These are phyloP conservation scores for Termitomyces sp. DNA, from an alignment of 768 basidiomycete genomes.

Conservation along the genomic window DNA sequence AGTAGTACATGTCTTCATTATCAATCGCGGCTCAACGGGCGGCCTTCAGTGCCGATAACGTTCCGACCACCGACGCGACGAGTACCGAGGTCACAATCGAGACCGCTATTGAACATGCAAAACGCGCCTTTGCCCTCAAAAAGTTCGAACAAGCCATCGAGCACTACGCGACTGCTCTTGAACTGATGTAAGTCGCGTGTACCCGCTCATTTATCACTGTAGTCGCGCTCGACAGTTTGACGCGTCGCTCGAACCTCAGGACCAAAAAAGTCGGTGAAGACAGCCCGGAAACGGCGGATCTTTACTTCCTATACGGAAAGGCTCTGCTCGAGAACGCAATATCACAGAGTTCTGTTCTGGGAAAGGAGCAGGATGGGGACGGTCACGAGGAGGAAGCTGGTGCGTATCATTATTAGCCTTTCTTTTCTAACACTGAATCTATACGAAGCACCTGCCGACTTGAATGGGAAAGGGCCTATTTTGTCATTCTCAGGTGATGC, in stretches of 20 bases:
- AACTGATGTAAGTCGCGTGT: conserved; percentile 66
- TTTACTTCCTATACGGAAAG: conserved; percentile 90
- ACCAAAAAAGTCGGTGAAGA: conserved; percentile 76
- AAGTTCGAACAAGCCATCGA: conserved; percentile 87
- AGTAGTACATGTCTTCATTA: background rate
- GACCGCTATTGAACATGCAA: conserved; percentile 69
- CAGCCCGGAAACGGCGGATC: conserved; percentile 79
- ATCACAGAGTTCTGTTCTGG: conserved; percentile 80
- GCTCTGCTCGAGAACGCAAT: conserved; percentile 93
- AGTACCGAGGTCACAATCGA: conserved; percentile 41
- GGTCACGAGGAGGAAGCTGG: conserved; percentile 38
- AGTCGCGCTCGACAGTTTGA: conserved; percentile 8
- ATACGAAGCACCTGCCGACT: conserved; percentile 28
- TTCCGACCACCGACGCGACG: conserved; percentile 14
- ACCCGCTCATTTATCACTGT: conserved; percentile 7
- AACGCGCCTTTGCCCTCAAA: conserved; percentile 84
- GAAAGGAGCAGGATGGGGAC: conserved; percentile 74
- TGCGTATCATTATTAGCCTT: conserved; percentile 23
- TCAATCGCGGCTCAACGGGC: background rate
- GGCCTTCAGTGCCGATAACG: conserved; percentile 10
- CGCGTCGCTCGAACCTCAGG: conserved; percentile 37
- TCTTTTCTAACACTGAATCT: conserved; percentile 6
- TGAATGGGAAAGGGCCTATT: conserved; percentile 49
- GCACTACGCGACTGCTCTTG: conserved; percentile 80
- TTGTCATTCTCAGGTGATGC: conserved; percentile 82